phyloP scores from a whole-genome alignment of 495 filamentous ascomycete species.

The Penicillium canescens region DNA sequence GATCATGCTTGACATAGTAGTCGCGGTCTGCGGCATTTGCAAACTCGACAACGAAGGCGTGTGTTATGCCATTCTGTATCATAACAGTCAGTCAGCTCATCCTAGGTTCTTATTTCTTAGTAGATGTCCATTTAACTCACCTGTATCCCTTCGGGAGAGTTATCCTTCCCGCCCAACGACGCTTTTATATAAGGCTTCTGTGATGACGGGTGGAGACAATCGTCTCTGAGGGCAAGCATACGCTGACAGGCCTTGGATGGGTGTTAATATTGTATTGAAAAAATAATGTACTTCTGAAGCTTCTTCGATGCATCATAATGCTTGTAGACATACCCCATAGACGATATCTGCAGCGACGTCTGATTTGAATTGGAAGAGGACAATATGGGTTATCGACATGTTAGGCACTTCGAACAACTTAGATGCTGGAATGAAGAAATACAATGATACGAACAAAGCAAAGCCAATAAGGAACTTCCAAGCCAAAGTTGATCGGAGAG shows the following conservation, averaged over 20 bases:
- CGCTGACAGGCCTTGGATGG: constrained; percentile 26
- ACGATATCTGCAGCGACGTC: constrained; percentile 38
- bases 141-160: constrained; percentile 63
- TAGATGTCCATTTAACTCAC: constrained; percentile 36
- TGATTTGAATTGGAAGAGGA: constrained; percentile 62
- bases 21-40: constrained; percentile 37
- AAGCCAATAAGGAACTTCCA: too few relatives aligned
- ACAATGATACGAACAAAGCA: too few relatives aligned
- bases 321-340: constrained; percentile 42
- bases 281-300: not conserved
- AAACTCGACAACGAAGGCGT: constrained; percentile 47
- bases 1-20: constrained; percentile 45
- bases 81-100: not conserved
- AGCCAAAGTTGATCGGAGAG: too few relatives aligned
- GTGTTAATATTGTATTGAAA: not conserved
- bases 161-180: constrained; percentile 60
- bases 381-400: constrained; percentile 60
- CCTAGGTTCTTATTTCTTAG: not conserved
- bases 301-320: not conserved
- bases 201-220: constrained; percentile 45
- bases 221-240: constrained; percentile 40
- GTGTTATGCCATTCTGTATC: constrained; percentile 35
- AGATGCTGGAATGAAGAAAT: too few relatives aligned
- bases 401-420: not conserved
- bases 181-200: constrained; percentile 52